Evolutionary conservation across 176 grass and related monocot species (phyloP).

Genomic region (Puccinellia tenuiflora): DNA sequence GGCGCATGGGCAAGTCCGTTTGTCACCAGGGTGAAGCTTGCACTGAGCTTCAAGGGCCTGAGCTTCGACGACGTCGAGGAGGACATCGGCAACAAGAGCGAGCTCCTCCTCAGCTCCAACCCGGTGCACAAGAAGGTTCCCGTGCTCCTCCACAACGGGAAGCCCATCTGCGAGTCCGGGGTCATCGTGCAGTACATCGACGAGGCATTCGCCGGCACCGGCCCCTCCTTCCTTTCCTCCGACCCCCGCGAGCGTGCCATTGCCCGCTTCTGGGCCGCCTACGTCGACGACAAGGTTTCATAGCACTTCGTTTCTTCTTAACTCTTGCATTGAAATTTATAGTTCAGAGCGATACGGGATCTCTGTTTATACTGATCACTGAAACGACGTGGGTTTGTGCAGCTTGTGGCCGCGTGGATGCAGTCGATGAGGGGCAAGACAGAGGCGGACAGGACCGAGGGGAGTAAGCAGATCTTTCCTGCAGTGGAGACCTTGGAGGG

Average conservation of each 20-base stretch:
- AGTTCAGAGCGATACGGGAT: too few relatives aligned
- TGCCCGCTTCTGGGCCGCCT: not conserved
- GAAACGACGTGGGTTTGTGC: not conserved
- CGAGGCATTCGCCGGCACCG: not conserved
- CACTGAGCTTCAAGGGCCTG: constrained; percentile 36
- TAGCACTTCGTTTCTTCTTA: not conserved
- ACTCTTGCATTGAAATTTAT: not conserved
- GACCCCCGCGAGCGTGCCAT: not conserved
- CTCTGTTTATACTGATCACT: too few relatives aligned
- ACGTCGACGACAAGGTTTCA: not conserved
- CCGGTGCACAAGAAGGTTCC: constrained; percentile 46
- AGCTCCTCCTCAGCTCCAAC: constrained; percentile 45
- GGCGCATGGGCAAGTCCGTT: not conserved
- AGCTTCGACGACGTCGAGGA: constrained; percentile 41
- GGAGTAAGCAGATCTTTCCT: not conserved
- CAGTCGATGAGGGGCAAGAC: not conserved
- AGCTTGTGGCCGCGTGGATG: constrained; percentile 1
- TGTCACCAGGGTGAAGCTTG: not conserved
- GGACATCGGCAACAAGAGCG: constrained; percentile 36
- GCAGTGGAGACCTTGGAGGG: constrained; percentile 31
- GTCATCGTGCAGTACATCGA: not conserved
- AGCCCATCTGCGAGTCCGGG: constrained; percentile 23
- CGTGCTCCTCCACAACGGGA: constrained; percentile 37
- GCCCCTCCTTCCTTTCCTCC: not conserved
- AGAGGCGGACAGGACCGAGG: constrained; percentile 11